Evolutionary conservation across 768 basidiomycete species (phyloP).

Genomic region (Kockovaella imperatae): DNA sequence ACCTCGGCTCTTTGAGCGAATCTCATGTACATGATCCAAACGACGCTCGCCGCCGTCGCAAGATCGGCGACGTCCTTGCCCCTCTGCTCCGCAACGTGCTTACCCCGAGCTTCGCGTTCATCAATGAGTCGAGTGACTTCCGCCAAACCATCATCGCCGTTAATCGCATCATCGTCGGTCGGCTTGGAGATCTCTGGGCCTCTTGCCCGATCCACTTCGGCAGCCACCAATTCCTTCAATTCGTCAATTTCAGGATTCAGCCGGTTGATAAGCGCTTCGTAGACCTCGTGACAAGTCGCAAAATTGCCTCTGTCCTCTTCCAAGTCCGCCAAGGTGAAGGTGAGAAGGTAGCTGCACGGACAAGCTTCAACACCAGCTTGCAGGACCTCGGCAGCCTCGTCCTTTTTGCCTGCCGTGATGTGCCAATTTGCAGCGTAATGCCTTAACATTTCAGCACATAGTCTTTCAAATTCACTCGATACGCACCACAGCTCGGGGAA

Average conservation of each 20-base stretch:
- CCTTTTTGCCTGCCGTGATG: slow-evolving; percentile 61
- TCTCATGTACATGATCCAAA: slow-evolving; percentile 75
- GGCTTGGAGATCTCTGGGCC: slow-evolving; percentile 35
- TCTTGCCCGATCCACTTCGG: slow-evolving; percentile 48
- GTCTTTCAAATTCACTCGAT: not conserved
- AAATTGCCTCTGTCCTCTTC: slow-evolving; percentile 60
- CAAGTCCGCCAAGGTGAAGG: slow-evolving; percentile 75
- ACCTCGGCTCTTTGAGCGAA: slow-evolving; percentile 76
- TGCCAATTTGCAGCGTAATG: slow-evolving; percentile 85
- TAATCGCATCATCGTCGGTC: slow-evolving; percentile 24
- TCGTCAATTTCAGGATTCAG: slow-evolving; percentile 49
- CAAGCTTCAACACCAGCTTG: slow-evolving; percentile 83
- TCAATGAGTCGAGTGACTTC: slow-evolving; percentile 44
- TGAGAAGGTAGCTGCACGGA: slow-evolving; percentile 78
- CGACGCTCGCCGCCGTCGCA: slow-evolving; percentile 65
- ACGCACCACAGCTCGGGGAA: slow-evolving; percentile 87
- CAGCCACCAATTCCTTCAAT: slow-evolving; percentile 31
- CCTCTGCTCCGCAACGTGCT: slow-evolving; percentile 29
- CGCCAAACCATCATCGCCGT: slow-evolving; percentile 45
- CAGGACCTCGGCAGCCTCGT: slow-evolving; percentile 73
- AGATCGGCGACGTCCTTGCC: slow-evolving; percentile 50
- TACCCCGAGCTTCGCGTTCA: slow-evolving; percentile 38
- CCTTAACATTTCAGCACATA: slow-evolving; percentile 49
- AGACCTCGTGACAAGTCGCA: slow-evolving; percentile 62
- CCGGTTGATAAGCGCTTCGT: slow-evolving; percentile 61